Base-by-base conservation (phyloP, 176 grass and related monocot genomes). In the Triticum urartu region DNA sequence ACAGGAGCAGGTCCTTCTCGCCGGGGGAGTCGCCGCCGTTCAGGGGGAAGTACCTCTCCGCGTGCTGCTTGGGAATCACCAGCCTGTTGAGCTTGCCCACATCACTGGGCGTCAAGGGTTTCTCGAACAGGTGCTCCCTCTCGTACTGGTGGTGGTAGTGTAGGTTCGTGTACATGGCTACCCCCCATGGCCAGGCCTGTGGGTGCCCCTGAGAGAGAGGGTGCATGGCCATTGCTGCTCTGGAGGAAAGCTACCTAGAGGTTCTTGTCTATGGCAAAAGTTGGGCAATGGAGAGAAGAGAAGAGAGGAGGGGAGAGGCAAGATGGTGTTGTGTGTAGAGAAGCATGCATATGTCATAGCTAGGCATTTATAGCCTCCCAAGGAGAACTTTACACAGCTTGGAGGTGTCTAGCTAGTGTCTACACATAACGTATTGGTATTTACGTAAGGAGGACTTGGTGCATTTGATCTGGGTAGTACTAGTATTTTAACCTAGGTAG, bases 81-180 rank as follows among this genome's bases (percentile, higher is more conserved):
- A 97, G 86, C 81, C 94, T 79, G 90, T 92, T 97, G 66, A 93
- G 92, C 92, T 93, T 93, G 61, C 94, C 94, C 8, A 97, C 89
- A 20, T 97, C 94, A 30, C 89, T 92, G 15, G 87, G 90, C 20
- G 94, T 93, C 15, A 97, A 81, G 3, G 92, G 72, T 80, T 97
- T 97, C 86, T 90, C 91, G 34, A 97, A 97, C 76, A 97, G 86
- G 67, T 86, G 89, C 77, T 97, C 87, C 88, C 83, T 94, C 87
- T 97, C 94, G 75, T 97, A 87, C 32, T 84, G 84, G 72, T 86
- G 87, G 52, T 88, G 87, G 87, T 81, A 84, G 88, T 88, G 86
- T 12, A 85, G 91, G 84, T 91, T 92, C 7, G 89, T 87, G 85
- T 94, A 83, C 92, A 94, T 91, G 92, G 89, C 82, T 61, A 92